A percentile compares a stretch with the other conserved stretches of the same genome.
Evolutionary conservation across 768 basidiomycete species (phyloP).

Genomic region (Tricholoma sp.): DNA sequence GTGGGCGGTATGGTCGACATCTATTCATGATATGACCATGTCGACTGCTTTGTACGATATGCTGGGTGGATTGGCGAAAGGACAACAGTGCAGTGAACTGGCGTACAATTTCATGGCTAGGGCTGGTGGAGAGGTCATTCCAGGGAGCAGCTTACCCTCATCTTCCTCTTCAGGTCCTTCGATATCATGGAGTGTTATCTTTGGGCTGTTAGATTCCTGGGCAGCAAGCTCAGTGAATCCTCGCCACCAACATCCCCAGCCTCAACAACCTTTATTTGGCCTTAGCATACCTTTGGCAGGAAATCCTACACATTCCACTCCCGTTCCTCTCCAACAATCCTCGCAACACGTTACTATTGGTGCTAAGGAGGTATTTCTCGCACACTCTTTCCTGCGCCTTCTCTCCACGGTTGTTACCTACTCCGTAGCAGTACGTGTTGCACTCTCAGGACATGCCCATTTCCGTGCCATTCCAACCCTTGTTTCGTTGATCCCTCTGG

Average conservation of each 20-base stretch:
- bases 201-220: slow-evolving; percentile 74
- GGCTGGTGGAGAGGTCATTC: slow-evolving; percentile 65
- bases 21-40: slow-evolving; percentile 67
- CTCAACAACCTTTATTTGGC: slow-evolving; percentile 21
- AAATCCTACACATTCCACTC: slow-evolving; percentile 25
- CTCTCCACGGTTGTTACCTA: slow-evolving; percentile 68
- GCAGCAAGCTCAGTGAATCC: slow-evolving; percentile 45
- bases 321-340: slow-evolving; percentile 33
- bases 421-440: slow-evolving; percentile 74
- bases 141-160: slow-evolving; percentile 51
- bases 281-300: slow-evolving; percentile 21
- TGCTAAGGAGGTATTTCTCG: slow-evolving; percentile 72
- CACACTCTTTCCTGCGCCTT: slow-evolving; percentile 76
- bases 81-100: slow-evolving; percentile 79
- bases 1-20: slow-evolving; percentile 87
- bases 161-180: slow-evolving; percentile 47
- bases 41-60: slow-evolving; percentile 83
- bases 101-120: slow-evolving; percentile 86
- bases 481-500: slow-evolving; percentile 69
- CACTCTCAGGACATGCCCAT: slow-evolving; percentile 69
- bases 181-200: slow-evolving; percentile 76
- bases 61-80: slow-evolving; percentile 79
- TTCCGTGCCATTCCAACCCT: slow-evolving; percentile 81
- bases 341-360: slow-evolving; percentile 46
- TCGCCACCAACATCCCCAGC: slow-evolving; percentile 41